These are phyloP conservation scores for Colletotrichum sp. DNA, from an alignment of 2,329 filamentous ascomycete genomes.

Conservation along the genomic window DNA sequence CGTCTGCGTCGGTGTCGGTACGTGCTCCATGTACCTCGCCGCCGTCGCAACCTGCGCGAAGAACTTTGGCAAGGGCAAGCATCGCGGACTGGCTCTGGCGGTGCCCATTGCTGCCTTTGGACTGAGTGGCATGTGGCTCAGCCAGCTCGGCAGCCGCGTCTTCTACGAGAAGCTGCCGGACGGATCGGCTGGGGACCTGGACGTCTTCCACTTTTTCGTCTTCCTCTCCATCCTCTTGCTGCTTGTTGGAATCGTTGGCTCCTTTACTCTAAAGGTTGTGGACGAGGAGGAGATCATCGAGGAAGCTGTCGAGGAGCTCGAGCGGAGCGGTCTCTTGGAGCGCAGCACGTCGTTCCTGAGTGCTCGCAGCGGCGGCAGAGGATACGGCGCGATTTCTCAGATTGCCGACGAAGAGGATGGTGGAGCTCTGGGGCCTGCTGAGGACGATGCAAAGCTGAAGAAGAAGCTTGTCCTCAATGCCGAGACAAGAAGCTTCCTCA, in stretches of 20 bases:
- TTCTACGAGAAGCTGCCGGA: constrained; percentile 73
- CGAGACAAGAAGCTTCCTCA: constrained; percentile 84
- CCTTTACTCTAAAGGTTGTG: constrained; percentile 77
- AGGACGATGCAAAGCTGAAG: constrained; percentile 65
- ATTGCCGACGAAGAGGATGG: constrained; percentile 48
- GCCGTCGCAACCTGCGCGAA: constrained; percentile 96
- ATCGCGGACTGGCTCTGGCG: constrained; percentile 87
- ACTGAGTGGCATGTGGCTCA: constrained; percentile 94
- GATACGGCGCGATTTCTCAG: constrained; percentile 67
- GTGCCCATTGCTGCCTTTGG: constrained; percentile 93
- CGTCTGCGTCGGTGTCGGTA: constrained; percentile 80
- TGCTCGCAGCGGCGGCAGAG: constrained; percentile 43
- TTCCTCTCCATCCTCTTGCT: constrained; percentile 80
- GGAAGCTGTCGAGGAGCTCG: constrained; percentile 88
- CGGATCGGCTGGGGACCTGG: constrained; percentile 66
- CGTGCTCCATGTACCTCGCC: constrained; percentile 86
- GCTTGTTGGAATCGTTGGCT: constrained; percentile 73
- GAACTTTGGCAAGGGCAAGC: constrained; percentile 91
- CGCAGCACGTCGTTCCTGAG: constrained; percentile 71
- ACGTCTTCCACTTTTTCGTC: constrained; percentile 87
- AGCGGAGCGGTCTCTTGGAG: constrained; percentile 82
- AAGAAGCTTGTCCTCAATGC: constrained; percentile 92
- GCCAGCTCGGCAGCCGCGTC: constrained; percentile 81
- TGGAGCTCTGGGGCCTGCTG: constrained; percentile 39
- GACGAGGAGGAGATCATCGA: constrained; percentile 89